Evolutionary conservation across 169 alveolate genomes (phyloP), one percentile per base, ranked within the genome.

Genomic region (Toxoplasma gondii): DNA sequence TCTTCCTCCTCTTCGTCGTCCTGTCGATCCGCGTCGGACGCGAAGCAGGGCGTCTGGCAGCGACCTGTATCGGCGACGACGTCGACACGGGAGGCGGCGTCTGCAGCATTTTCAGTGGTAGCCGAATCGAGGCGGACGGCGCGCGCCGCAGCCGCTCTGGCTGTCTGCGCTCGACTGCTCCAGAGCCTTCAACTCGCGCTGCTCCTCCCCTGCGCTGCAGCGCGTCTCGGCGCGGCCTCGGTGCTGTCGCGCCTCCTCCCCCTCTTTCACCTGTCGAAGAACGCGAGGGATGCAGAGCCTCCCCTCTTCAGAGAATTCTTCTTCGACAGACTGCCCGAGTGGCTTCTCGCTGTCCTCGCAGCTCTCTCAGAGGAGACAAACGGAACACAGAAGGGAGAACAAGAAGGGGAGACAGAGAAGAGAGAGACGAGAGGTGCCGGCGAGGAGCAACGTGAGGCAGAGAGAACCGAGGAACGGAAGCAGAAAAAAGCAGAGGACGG

Each of bases 211-310:
- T 43, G 41, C 31, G 22, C 67, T 34, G 29, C n/a, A 1, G 90
- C 64, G n/a, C n/a, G 64, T 22, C 17, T 43, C 27, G 90, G 90
- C 12, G 67, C 67, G 7, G 90, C 90, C 64, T 41, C n/a, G 67
- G 36, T 82, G 41, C 67, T 82, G 36, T 36, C n/a, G 64, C 90
- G 36, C 5, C 90, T 82, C 29, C 64, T 82, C 31, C 90, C 90
- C 31, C 67, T 82, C 19, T 43, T 39, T 10, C 90, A 82, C 67
- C 29, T 49, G 19, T 41, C 84, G 44, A 74, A 16, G 1, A 16
- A 36, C 19, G 24, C 44, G 84, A 17, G 10, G 17, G 43, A 74
- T 16, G 5, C 41, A 45, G 22, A 78, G 29, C 86, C 43, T n/a
- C n/a, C 22, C 86, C 44, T 36, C 44, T 78, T 78, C 86, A 0